Conservation (phyloP, 2,329 filamentous ascomycete genomes). For the Aspergillus sp. region DNA sequence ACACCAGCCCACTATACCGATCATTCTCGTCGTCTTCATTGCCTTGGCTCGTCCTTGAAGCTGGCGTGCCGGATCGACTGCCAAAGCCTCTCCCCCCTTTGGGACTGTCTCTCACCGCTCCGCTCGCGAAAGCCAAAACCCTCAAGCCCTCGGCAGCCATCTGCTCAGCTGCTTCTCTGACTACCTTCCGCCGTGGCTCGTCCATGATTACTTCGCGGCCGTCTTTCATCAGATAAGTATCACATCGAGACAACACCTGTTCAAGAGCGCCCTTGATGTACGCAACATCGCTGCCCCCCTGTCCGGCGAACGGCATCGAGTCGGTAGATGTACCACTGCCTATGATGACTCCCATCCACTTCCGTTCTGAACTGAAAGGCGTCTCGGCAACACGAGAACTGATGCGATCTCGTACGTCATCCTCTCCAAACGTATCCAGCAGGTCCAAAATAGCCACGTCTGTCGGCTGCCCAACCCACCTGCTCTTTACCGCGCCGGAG, state of each 20-base stretch:
- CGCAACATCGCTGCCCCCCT: constrained; percentile 60
- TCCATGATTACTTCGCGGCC: constrained; percentile 82
- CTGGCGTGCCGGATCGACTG: constrained; percentile 44
- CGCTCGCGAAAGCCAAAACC: constrained; percentile 89
- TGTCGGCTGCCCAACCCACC: constrained; percentile 94
- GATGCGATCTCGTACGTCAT: constrained; percentile 79
- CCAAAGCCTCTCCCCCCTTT: constrained; percentile 38
- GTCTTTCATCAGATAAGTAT: constrained; percentile 79
- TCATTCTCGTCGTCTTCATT: constrained; percentile 53
- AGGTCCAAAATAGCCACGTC: constrained; percentile 96
- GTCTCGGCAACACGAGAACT: constrained; percentile 76
- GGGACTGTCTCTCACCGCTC: constrained; percentile 48
- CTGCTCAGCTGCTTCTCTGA: constrained; percentile 65
- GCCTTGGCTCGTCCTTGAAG: constrained; percentile 21
- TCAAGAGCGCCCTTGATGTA: constrained; percentile 96
- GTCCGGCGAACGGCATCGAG: constrained; percentile 35
- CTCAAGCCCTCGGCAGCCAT: constrained; percentile 86
- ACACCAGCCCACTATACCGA: constrained; percentile 71
- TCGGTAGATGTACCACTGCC: constrained; percentile 44
- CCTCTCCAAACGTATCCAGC: constrained; percentile 80
- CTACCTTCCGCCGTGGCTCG: constrained; percentile 61
- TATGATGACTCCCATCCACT: constrained; percentile 98
- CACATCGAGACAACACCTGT: constrained; percentile 73
- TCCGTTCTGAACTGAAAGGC: constrained; percentile 92
- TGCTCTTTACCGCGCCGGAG: constrained; percentile 60